Base-by-base conservation (phyloP, 2,329 filamentous ascomycete species). In the Sphaerulina musiva region DNA sequence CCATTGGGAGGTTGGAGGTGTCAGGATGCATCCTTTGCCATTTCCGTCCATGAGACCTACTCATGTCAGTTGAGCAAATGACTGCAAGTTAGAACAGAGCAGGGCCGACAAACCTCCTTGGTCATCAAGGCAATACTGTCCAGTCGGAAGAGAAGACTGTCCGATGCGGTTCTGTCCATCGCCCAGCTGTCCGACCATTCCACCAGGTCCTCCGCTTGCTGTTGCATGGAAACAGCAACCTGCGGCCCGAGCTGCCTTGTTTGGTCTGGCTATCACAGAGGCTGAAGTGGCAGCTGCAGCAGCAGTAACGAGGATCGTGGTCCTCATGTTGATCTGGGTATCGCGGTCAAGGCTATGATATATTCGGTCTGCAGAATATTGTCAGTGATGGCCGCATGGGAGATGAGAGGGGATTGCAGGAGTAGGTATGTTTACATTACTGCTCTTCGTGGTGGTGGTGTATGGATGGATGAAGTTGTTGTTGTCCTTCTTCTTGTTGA, bases 161-260 rank as follows among this genome's bases (percentile, higher is more conserved):
- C 79, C 78, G 43, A 84, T 75, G 46, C 81, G 76, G 63, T 77
- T 78, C 70, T 86, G 83, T 7, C 84, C 84, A 66, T 84, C 80
- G 49, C 57, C 62, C 38, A 86, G 73, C 65, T 86, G 79, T 9
- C 80, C 82, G 41, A 86, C 71, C 3, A 72, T 66, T n/a, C 82
- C 80, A 31, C 74, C 72, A 36, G 62, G 58, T 6, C 60, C 63
- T 29, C 60, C 61, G 36, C 42, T 52, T 39, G 78, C 76, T 4
- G 70, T 74, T 36, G 84, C 64, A 55, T 75, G 71, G 68, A 84
- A 83, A 58, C 75, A 76, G 63, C 80, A 63, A n/a, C 41, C 43
- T 4, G 17, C 34, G 6, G 36, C 10, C 9, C 46, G 43, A 32
- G 32, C 32, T 8, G 20, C 48, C 31, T 44, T 17, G 11, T 43